Base-by-base conservation (phyloP, 129 eudicot species). In the Chrysanthemum seticuspe region DNA sequence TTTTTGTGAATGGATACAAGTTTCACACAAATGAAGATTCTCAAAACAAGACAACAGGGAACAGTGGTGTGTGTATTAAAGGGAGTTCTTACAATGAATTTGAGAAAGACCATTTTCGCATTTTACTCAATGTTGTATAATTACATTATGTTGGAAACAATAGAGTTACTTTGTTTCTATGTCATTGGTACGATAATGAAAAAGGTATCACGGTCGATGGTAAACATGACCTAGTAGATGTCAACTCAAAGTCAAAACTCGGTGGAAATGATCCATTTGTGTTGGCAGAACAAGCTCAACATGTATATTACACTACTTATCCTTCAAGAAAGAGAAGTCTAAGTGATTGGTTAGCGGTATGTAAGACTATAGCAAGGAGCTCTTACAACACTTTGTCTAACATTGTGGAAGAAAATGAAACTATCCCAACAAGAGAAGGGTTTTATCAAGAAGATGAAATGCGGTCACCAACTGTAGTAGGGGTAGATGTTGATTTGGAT, bases 201-300 rank as follows among this genome's bases (percentile, higher is more conserved):
- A 44, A 47, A 1, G 84, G 73, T 11, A 13, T 62, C 15, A 74
- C 47, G 45, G 72, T 67, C 3, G 76, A 80, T 62, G 15, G 12
- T 13, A 10, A n/a, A 52, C 57, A 54, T 11, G 48, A 59, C 2
- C 64, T 80, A 11, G 55, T 69, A 6, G 84, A 70, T n/a, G 18
- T 81, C 13, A 81, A 81, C 48, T 65, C 60, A 25, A 75, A 65
- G 34, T 47, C 45, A 48, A 75, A 53, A 5, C 61, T 74, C n/a
- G 64, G 54, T 2, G 44, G 71, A 0, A 21, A 81, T 13, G 78
- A 81, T 40, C 77, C 70, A 12, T 81, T 74, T 64, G 71, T 75
- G 19, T 15, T 81, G 6, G 62, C 81, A 52, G 19, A 52, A 9
- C 78, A 70, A 45, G 74, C 71, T 23, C 45, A 64, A 44, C 81